phyloP scores from a whole-genome alignment of 2,329 filamentous ascomycete species.

The Anthostomella pinea region DNA sequence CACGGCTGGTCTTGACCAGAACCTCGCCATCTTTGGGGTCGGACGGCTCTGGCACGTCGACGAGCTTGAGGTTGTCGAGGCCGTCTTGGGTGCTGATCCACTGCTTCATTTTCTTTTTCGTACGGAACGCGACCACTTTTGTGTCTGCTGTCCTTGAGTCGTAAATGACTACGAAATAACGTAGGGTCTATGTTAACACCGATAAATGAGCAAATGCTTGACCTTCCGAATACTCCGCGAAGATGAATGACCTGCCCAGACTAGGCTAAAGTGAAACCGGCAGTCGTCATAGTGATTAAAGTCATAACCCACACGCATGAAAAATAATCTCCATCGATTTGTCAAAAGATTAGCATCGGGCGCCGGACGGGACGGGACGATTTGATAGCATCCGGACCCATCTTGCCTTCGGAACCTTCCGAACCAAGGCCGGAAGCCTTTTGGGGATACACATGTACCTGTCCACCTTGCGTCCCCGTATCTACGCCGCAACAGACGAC shows the following conservation, averaged over 20 bases:
- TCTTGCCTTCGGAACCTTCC: background rate
- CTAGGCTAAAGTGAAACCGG: too few species aligned
- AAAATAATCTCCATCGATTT: conserved; percentile 1
- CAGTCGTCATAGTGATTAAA: background rate
- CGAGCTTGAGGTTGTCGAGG: conserved; percentile 49
- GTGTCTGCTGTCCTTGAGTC: background rate
- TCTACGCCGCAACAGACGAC: too few species aligned
- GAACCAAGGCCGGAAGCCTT: too few species aligned
- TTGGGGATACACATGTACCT: too few species aligned
- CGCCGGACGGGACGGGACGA: background rate
- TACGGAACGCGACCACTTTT: too few species aligned
- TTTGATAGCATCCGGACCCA: too few species aligned
- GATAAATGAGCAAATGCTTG: too few species aligned
- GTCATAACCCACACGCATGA: background rate
- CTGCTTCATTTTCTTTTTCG: conserved; percentile 40
- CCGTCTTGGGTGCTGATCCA: conserved; percentile 57
- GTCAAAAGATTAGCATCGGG: background rate
- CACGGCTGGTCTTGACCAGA: conserved; percentile 44
- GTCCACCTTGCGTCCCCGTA: too few species aligned
- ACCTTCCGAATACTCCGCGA: too few species aligned
- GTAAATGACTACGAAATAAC: too few species aligned
- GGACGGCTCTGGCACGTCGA: conserved; percentile 42
- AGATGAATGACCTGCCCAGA: too few species aligned
- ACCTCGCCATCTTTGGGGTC: conserved; percentile 49
- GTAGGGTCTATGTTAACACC: too few species aligned